Conservation (phyloP, 331 rosid genomes). For the Malus hybrid region DNA sequence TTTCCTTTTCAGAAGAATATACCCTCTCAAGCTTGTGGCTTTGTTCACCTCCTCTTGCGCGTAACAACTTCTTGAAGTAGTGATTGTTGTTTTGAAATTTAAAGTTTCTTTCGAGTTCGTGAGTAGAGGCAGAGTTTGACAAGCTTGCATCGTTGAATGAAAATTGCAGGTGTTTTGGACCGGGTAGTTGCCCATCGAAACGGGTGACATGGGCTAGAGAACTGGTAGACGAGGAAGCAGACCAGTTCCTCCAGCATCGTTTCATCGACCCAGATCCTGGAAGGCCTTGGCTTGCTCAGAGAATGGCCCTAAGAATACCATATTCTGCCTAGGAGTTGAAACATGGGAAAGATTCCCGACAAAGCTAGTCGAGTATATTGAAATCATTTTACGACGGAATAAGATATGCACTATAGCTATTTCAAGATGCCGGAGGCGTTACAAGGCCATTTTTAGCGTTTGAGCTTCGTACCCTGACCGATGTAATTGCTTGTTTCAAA, state of each 20-base stretch:
- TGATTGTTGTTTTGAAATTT: background rate
- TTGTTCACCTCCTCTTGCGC: background rate
- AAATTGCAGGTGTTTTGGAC: slow-evolving; percentile 68
- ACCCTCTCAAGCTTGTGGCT: background rate
- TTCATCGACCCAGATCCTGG: slow-evolving; percentile 66
- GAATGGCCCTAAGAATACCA: slow-evolving; percentile 67
- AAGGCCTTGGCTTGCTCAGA: slow-evolving; percentile 81
- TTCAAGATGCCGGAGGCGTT: no score
- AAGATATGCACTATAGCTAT: background rate
- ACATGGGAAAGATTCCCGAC: background rate
- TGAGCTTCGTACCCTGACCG: no score
- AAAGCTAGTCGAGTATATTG: background rate
- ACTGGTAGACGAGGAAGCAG: slow-evolving; percentile 54
- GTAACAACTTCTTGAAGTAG: background rate
- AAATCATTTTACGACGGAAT: background rate
- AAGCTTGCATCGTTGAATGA: slow-evolving; percentile 11
- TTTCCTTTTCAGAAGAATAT: background rate
- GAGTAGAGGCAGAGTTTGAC: background rate
- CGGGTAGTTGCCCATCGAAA: slow-evolving; percentile 52
- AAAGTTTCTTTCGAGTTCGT: background rate
- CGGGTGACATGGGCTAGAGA: slow-evolving; percentile 68
- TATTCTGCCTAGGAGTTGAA: slow-evolving; percentile 50
- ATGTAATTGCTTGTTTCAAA: no score
- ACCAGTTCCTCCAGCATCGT: slow-evolving; percentile 52
- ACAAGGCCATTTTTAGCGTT: no score